A percentile compares a stretch with the other conserved stretches of the same genome.
phyloP scores from a whole-genome alignment of 306 rosid species.

The Rosa rugosa region DNA sequence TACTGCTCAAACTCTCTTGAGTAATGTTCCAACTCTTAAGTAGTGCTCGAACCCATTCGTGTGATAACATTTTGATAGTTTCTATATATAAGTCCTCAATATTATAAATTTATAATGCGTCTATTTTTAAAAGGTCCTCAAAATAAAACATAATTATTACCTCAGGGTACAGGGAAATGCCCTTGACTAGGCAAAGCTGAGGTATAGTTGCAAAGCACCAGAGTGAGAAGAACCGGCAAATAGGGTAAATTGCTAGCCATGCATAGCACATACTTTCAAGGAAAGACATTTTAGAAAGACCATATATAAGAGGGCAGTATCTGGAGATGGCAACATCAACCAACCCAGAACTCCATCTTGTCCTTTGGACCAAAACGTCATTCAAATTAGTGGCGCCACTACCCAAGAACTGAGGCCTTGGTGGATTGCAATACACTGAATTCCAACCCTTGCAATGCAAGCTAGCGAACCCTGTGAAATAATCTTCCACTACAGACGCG shows the following conservation, averaged over 20 bases:
- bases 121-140: too few relatives aligned
- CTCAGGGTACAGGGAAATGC: slow-evolving; percentile 63
- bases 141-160: slow-evolving; percentile 21
- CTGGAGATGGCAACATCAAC: slow-evolving; percentile 53
- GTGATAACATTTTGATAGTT: too few relatives aligned
- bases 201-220: slow-evolving; percentile 66
- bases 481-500: slow-evolving; percentile 57
- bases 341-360: slow-evolving; percentile 62
- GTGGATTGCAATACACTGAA: slow-evolving; percentile 56
- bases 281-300: slow-evolving; percentile 42
- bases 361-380: slow-evolving; percentile 58
- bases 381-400: slow-evolving; percentile 49
- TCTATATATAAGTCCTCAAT: too few relatives aligned
- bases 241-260: slow-evolving; percentile 41
- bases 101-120: too few relatives aligned
- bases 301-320: slow-evolving; percentile 57
- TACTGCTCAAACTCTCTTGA: neutral
- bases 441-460: slow-evolving; percentile 70
- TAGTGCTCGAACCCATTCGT: too few relatives aligned
- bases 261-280: slow-evolving; percentile 52
- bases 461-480: slow-evolving; percentile 47
- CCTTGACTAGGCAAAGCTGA: slow-evolving; percentile 54
- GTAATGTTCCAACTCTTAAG: too few relatives aligned
- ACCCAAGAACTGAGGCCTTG: slow-evolving; percentile 69
- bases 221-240: slow-evolving; percentile 39